Evolutionary conservation across 768 basidiomycete species (phyloP).

Genomic region (Boletus pseudo-olivaceus): DNA sequence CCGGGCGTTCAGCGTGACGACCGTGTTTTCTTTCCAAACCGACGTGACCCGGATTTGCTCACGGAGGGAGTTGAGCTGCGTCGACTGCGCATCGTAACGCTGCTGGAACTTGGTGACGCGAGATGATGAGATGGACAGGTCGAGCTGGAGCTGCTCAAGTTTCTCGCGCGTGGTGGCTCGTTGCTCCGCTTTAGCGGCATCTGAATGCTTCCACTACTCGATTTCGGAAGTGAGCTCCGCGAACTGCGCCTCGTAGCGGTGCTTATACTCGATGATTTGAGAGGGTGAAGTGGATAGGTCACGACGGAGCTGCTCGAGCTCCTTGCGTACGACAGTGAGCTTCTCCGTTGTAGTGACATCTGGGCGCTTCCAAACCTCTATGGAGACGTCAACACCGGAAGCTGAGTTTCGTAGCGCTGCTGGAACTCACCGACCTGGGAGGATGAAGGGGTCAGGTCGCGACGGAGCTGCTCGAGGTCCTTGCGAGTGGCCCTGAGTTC

Average conservation of each 20-base stretch:
- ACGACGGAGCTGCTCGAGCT: slow-evolving; percentile 1
- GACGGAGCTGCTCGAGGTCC: too few relatives aligned
- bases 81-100: not conserved
- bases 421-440: too few relatives aligned
- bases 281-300: not conserved
- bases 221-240: not conserved
- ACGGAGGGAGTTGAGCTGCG: not conserved
- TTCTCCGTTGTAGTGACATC: too few relatives aligned
- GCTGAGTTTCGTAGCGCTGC: too few relatives aligned
- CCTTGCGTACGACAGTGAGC: too few relatives aligned
- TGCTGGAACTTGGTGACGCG: not conserved
- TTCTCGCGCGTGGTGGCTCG: not conserved
- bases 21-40: not conserved
- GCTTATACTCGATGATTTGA: not conserved
- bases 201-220: not conserved
- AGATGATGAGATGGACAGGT: not conserved
- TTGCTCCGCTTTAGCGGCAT: not conserved
- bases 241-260: too few relatives aligned
- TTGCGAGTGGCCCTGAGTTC: too few relatives aligned
- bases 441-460: too few relatives aligned
- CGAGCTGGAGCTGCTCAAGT: not conserved
- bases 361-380: not conserved
- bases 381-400: too few relatives aligned
- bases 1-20: not conserved
- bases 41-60: not conserved